Evolutionary conservation across 2,329 filamentous ascomycete species (phyloP), one percentile per base, ranked within the genome.

Genomic region (Camillea tinctor): DNA sequence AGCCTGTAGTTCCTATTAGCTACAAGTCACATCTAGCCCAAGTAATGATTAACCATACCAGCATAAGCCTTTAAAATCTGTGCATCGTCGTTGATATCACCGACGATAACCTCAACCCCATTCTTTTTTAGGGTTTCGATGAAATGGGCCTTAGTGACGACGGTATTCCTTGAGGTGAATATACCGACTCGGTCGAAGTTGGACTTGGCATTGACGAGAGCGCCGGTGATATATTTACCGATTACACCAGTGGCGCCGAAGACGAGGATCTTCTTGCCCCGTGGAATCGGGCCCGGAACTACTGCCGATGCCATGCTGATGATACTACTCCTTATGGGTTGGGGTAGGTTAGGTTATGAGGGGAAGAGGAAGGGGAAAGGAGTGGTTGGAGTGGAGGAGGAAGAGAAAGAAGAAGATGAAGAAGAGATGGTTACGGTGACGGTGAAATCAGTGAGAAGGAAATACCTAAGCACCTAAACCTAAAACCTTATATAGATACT

Each of bases 141-240:
- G 36, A 44, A 44, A 15, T 7, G 13, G 4, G 15, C 64, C 67
- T 88, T 88, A 13, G 72, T 78, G 55, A 79, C 70, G 17, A 79
- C 73, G 0, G 83, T 87, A 23, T 73, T 73, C 1, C 75, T 68
- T 15, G 84, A 87, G 1, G 86, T 88, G 71, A 84, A 86, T 54
- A 88, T 78, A 30, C 68, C 68, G 54, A 81, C 68, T 17, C 60
- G 60, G 11, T 71, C 71, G 57, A 74, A 66, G 44, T 62, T 62
- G n/a, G 74, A 68, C 36, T 73, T 71, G 48, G 72, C 68, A 2
- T 68, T 68, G 57, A 74, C 23, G 50, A 75, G 66, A 20, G 71
- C 70, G 26, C 65, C 58, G 36, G 72, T 68, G 26, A 75, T 73
- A 63, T 73, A 73, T 65, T 72, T 74, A 50, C 73, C 73, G 60